A percentile compares a stretch with the other conserved stretches of the same genome.
These are phyloP conservation scores for Choanephora cucurbitarum DNA, from an alignment of 371 early-diverging fungal species.

Conservation along the genomic window DNA sequence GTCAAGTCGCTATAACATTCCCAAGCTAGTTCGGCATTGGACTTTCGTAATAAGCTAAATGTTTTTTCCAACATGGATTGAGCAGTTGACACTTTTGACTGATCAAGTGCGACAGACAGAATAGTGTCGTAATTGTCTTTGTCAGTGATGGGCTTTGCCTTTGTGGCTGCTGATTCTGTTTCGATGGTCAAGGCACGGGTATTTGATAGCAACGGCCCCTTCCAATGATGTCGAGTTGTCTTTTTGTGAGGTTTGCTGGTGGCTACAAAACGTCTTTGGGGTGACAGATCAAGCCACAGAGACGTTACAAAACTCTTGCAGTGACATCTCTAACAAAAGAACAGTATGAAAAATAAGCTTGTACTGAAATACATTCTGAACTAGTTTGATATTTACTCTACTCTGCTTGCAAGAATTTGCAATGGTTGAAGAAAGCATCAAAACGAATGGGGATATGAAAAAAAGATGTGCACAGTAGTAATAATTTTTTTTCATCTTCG, in stretches of 20 bases:
- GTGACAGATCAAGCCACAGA: too few relatives aligned
- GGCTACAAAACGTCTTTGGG: neutral
- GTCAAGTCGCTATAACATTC: constrained; percentile 47
- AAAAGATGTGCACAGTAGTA: too few relatives aligned
- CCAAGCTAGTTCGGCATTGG: constrained; percentile 43
- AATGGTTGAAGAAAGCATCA: too few relatives aligned
- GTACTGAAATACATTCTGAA: too few relatives aligned
- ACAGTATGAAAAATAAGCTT: too few relatives aligned
- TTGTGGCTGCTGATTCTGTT: neutral
- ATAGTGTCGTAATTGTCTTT: constrained; percentile 14
- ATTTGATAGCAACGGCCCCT: too few relatives aligned
- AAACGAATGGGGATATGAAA: too few relatives aligned
- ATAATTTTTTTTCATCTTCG: too few relatives aligned
- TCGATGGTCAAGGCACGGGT: constrained; percentile 3
- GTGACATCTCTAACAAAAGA: too few relatives aligned
- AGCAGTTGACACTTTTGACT: constrained; percentile 40
- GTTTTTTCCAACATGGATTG: constrained; percentile 35
- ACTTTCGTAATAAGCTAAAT: constrained; percentile 22
- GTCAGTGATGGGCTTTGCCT: neutral
- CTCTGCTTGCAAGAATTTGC: too few relatives aligned
- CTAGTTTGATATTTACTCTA: too few relatives aligned
- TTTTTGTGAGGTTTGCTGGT: neutral
- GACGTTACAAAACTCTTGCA: too few relatives aligned
- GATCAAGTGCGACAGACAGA: constrained; percentile 40
- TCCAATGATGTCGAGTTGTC: neutral